Conservation (phyloP, 371 early-diverging fungal species). For the Mortierella polycephala region DNA sequence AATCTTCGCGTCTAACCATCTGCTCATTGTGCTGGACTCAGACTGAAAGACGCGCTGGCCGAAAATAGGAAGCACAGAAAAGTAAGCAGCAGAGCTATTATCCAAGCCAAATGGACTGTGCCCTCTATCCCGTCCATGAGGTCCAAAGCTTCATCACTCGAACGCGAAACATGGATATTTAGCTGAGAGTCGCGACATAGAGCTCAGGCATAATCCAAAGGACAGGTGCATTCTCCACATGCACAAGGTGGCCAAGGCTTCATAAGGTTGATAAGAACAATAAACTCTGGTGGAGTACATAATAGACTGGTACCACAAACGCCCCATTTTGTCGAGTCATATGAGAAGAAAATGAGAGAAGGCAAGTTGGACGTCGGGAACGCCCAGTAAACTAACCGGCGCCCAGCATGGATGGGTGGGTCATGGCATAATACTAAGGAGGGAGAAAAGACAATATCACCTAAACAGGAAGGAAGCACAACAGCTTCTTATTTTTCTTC, state of each 20-base stretch:
- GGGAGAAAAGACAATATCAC: slow-evolving; percentile 12
- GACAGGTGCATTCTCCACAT: neutral
- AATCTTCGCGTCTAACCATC: too few relatives aligned
- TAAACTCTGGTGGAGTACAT: neutral
- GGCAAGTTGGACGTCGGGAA: neutral
- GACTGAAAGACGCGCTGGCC: too few relatives aligned
- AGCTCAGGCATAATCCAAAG: too few relatives aligned
- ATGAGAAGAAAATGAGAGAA: neutral
- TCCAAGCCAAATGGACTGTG: too few relatives aligned
- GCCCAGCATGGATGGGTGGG: neutral
- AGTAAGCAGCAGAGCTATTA: too few relatives aligned
- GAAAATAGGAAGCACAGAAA: too few relatives aligned
- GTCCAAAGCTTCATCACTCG: too few relatives aligned
- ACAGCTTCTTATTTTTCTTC: neutral
- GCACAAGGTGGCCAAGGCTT: neutral
- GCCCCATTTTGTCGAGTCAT: neutral
- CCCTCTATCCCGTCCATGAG: too few relatives aligned
- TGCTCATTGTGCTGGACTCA: too few relatives aligned
- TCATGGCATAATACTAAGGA: neutral
- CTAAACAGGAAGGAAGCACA: slow-evolving; percentile 10
- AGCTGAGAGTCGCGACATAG: too few relatives aligned
- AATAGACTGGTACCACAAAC: neutral
- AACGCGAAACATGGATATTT: too few relatives aligned
- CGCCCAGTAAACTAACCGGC: neutral
- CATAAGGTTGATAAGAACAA: neutral